phyloP scores from a whole-genome alignment of 805 yeast species.

The Pichia ethanolica region DNA sequence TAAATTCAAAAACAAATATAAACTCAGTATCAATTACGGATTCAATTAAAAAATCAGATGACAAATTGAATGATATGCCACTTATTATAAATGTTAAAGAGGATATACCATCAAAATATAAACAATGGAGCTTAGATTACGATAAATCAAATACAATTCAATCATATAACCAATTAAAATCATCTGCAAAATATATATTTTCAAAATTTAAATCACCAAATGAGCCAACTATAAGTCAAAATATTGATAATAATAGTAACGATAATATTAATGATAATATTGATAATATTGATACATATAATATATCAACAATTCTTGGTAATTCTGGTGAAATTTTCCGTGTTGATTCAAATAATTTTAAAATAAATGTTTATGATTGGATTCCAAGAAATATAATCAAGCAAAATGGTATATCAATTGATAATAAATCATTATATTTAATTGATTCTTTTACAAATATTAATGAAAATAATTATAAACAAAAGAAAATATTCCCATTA shows the following conservation, averaged over 20 bases:
- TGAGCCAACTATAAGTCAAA: not conserved
- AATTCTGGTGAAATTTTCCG: conserved; percentile 29
- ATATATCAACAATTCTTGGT: not conserved
- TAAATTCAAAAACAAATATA: too few relatives aligned
- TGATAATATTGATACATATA: too few relatives aligned
- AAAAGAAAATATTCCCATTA: not conserved
- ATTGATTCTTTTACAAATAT: not conserved
- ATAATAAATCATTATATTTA: conserved; percentile 1
- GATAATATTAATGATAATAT: too few relatives aligned
- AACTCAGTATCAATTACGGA: not conserved
- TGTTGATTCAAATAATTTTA: conserved; percentile 15
- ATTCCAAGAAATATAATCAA: conserved; percentile 10
- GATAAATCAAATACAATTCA: not conserved
- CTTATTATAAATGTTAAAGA: not conserved
- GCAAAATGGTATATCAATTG: not conserved
- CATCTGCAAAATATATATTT: conserved; percentile 2
- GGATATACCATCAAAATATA: not conserved
- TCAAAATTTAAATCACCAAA: conserved; percentile 5
- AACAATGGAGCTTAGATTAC: not conserved
- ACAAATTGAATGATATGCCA: not conserved
- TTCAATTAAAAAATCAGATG: not conserved
- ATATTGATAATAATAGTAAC: conserved; percentile 1
- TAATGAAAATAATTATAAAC: not conserved
- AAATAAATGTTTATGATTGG: conserved; percentile 37
- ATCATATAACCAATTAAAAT: conserved; percentile 2